Evolutionary conservation across 345 rosid species (phyloP).

Genomic region (Angophora floribunda): DNA sequence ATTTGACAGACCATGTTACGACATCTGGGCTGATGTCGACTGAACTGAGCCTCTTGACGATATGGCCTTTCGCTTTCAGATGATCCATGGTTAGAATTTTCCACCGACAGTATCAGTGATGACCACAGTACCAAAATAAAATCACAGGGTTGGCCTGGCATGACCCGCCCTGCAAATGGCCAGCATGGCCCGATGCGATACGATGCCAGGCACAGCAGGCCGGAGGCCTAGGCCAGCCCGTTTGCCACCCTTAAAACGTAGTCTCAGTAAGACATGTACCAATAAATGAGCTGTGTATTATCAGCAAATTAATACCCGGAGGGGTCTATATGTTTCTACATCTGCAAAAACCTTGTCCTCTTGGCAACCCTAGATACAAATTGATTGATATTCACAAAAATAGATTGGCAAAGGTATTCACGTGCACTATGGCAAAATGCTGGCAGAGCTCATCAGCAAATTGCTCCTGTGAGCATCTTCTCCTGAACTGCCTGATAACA

Average conservation of each 20-base stretch:
- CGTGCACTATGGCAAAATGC: not conserved
- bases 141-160: not conserved
- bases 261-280: not conserved
- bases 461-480: constrained; percentile 11
- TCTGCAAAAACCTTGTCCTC: not conserved
- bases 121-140: not conserved
- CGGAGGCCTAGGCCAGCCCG: not conserved
- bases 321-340: not conserved
- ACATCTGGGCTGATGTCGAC: not conserved
- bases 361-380: not conserved
- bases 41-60: not conserved
- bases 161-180: not conserved
- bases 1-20: not conserved
- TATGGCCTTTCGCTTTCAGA: not conserved
- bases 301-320: not conserved
- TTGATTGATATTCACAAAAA: not conserved
- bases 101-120: not conserved
- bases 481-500: constrained; percentile 82
- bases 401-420: constrained; percentile 1
- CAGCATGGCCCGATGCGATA: not conserved
- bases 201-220: not conserved
- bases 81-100: not conserved
- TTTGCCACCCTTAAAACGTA: not conserved
- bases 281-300: not conserved
- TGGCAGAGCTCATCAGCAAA: constrained; percentile 7